Base-by-base conservation (phyloP, 2,329 filamentous ascomycete species). In the Mollisia scopiformis region DNA sequence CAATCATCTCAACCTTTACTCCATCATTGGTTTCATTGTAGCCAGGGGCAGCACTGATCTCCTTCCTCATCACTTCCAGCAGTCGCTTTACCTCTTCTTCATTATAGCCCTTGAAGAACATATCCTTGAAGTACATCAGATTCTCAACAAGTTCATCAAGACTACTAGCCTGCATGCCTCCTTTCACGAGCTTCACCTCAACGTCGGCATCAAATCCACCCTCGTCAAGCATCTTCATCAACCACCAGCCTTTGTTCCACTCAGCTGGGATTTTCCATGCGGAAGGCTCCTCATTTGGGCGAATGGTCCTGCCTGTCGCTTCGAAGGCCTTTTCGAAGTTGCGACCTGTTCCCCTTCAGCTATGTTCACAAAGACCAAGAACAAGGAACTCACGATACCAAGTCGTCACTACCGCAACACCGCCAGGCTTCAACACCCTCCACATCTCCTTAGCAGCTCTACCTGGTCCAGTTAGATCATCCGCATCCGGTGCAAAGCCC, bases 391-490 rank as follows among this genome's bases (percentile, higher is more conserved):
- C 43, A 62, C 62, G 53, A 41, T 59, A 59, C 58, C 62, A 62
- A 14, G 56, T 56, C 13, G 55, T 55, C 21, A 61, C 16, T 16
- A 61, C 39, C 31, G 51, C 62, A 16, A 59, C 47, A 1, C 62
- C 62, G 21, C 58, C 62, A 41, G 46, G 25, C 31, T 57, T 46
- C 46, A 61, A 41, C 1, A 61, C 55, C 23, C 58, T 39, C 14
- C 28, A 64, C 35, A 61, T 57, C 33, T 64, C 62, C 11, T 51
- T 56, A 23, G 46, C 37, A 25, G 47, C 46, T 28, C 31, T 41
- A 50, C 90, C 87, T 6, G 19, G 21, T 41, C 50, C 73, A 96
- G 94, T 78, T 90, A 93, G 30, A 10, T 25, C n/a, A 33, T 55
- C 54, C 39, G 49, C 57, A n/a, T 56, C 47, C 3, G 54, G 16